phyloP scores from a whole-genome alignment of 1,139 yeast genomes.

The Yamadazyma dushanensis region DNA sequence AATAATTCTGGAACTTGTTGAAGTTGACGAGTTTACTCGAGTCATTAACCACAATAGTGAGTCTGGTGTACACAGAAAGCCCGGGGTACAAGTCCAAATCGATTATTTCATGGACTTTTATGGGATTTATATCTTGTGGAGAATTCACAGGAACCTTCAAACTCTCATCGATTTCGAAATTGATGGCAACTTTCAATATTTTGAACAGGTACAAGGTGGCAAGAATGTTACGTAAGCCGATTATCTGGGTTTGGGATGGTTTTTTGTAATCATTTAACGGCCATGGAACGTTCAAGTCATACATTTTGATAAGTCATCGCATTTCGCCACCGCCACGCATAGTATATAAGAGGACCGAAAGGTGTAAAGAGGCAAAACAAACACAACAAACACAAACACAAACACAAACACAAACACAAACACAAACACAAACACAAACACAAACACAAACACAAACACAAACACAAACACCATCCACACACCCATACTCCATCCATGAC shows the following conservation, averaged over 20 bases:
- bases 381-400: no score
- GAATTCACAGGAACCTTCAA: conserved; percentile 54
- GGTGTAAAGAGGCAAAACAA: neutral
- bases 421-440: no score
- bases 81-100: conserved; percentile 27
- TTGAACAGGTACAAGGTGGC: conserved; percentile 64
- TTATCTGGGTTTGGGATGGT: conserved; percentile 43
- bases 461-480: conserved; percentile 17
- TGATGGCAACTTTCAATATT: conserved; percentile 72
- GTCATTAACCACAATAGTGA: conserved; percentile 75
- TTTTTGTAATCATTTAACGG: conserved; percentile 55
- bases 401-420: conserved; percentile 10
- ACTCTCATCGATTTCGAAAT: conserved; percentile 58
- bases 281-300: conserved; percentile 84
- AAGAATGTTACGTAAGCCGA: conserved; percentile 47
- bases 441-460: no score
- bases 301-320: conserved; percentile 20
- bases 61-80: conserved; percentile 61
- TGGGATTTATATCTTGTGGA: conserved; percentile 37
- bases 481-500: no score
- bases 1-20: conserved; percentile 58
- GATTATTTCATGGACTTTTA: conserved; percentile 27
- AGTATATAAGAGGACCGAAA: no score
- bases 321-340: conserved; percentile 23
- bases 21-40: conserved; percentile 75